These are phyloP conservation scores for Drechslerella coelobrocha DNA, from an alignment of 2,329 filamentous ascomycete species.

Conservation along the genomic window DNA sequence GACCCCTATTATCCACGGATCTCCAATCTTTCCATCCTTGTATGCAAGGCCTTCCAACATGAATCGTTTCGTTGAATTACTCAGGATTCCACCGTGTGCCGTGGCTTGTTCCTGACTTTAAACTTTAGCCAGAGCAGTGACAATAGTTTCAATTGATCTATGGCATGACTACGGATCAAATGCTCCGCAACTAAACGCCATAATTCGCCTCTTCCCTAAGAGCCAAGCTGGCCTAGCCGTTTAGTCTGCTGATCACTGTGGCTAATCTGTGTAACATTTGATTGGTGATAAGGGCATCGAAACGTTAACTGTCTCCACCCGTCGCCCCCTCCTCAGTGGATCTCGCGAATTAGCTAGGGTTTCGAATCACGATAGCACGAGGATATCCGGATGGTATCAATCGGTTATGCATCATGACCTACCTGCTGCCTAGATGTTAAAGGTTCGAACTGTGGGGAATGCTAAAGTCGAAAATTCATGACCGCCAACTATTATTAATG, in stretches of 20 bases:
- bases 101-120: not conserved
- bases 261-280: slow-evolving; percentile 2
- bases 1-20: not conserved
- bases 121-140: too few relatives aligned
- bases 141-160: too few relatives aligned
- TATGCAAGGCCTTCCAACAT: slow-evolving; percentile 2
- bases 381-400: not conserved
- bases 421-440: too few relatives aligned
- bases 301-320: not conserved
- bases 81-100: not conserved
- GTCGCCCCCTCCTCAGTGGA: not conserved
- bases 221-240: not conserved
- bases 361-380: not conserved
- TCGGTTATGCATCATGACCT: too few relatives aligned
- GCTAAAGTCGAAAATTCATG: too few relatives aligned
- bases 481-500: too few relatives aligned
- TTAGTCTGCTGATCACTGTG: not conserved
- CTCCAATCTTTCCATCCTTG: not conserved
- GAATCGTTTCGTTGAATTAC: not conserved
- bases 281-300: not conserved
- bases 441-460: too few relatives aligned
- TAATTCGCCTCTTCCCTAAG: not conserved
- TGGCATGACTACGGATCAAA: too few relatives aligned
- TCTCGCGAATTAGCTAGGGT: not conserved
- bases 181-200: not conserved